Percentiles rank a stretch among this genome's conserved stretches.
phyloP scores from a whole-genome alignment of 148 eudicot genomes.

The Amaranthus hypochondriacus region DNA sequence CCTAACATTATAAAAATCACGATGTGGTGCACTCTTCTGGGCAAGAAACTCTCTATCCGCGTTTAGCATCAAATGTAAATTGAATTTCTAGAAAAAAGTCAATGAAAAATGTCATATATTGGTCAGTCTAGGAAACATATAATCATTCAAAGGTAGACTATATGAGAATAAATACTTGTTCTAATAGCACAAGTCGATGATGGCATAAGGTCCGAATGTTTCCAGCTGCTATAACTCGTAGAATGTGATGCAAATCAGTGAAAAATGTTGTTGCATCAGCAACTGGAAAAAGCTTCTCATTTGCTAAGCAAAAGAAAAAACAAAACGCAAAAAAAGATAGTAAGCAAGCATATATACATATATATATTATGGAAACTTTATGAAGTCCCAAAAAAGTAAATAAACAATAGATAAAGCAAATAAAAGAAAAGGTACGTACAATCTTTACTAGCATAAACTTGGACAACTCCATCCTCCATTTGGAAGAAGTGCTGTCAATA shows the following conservation, averaged over 20 bases:
- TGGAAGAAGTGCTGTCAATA: conserved; percentile 76
- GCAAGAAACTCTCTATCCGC: conserved; percentile 98
- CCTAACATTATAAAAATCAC: conserved; percentile 97
- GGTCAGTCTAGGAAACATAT: neutral
- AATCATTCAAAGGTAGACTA: neutral
- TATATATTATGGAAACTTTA: neutral
- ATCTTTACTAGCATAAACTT: conserved; percentile 80
- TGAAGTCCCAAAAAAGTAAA: neutral
- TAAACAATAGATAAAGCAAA: conserved; percentile 2
- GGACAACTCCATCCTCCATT: conserved; percentile 99
- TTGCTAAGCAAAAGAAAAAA: conserved; percentile 40
- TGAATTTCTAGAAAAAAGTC: conserved; percentile 71
- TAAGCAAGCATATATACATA: conserved; percentile 15
- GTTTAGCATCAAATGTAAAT: conserved; percentile 98
- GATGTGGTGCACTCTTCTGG: conserved; percentile 99
- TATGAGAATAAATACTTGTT: conserved; percentile 55
- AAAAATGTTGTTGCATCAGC: conserved; percentile 99
- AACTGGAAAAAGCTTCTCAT: conserved; percentile 78
- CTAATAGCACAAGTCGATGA: conserved; percentile 84
- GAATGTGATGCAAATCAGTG: conserved; percentile 97
- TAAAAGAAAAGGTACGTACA: conserved; percentile 44
- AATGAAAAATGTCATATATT: conserved; percentile 14
- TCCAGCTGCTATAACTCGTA: conserved; percentile 95
- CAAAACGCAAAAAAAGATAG: neutral
- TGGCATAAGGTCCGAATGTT: conserved; percentile 91